Base-by-base conservation (phyloP, 202 grass and related monocot species). In the Hordeum pubiflorum region DNA sequence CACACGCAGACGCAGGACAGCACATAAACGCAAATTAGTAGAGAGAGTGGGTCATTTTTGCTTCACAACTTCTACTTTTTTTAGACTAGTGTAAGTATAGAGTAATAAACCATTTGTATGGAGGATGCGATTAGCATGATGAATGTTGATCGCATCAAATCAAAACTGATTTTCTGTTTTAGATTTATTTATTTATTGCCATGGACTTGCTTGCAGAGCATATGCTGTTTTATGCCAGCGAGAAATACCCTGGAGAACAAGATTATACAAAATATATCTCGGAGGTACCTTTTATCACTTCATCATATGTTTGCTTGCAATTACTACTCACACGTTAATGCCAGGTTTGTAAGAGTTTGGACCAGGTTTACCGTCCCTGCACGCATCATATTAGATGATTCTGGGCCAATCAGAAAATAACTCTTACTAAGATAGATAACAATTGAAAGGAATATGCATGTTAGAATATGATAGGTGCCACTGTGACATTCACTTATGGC, bases 211-310 rank as follows among this genome's bases (percentile, higher is more conserved):
- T 89, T 86, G 72, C 89, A 98, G 96, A 98, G 70, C 96, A 98
- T 86, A 98, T 98, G 96, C 88, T 98, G 18, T 98, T 98, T 88
- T 98, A 93, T 89, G 96, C 92, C 58, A 98, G 96, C 20, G 92
- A 98, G 87, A 98, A 98, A 79, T 98, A 98, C 86, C 96, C 96
- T 59, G 88, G 82, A 69, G 96, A 98, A 86, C 74, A 93, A 60
- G 84, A 91, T 84, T 98, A 98, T 50, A 89, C 83, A 38, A 98
- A 98, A 79, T 98, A 89, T 74, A 93, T 98, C 78, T 83, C 56
- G 9, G 92, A 98, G 96, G 96, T 95, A 91, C 72, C 24, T 20
- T 12, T n/a, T 70, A 43, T 72, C 15, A 18, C 58, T 86, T 76
- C 27, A 39, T 60, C 20, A 8, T 22, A 39, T 22, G 59, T 79